Evolutionary conservation across 2,329 filamentous ascomycete species (phyloP).

Genomic region (Apiospora marii): DNA sequence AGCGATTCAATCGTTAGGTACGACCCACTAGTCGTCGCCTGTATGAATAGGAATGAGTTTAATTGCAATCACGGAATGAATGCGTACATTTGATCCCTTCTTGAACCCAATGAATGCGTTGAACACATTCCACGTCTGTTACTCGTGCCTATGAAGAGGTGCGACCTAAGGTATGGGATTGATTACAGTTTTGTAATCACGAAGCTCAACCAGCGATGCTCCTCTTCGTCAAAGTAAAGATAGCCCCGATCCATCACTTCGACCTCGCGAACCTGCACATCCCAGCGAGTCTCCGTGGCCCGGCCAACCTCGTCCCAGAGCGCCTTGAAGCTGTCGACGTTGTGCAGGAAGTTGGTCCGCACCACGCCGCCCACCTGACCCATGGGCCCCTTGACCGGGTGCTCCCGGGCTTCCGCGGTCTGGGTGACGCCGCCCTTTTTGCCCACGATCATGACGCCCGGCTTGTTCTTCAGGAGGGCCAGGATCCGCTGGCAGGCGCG

Average conservation of each 20-base stretch:
- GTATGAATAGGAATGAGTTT: background rate
- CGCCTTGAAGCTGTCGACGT: conserved; percentile 14
- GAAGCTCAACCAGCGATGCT: conserved; percentile 22
- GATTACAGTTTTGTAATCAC: background rate
- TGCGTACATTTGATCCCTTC: background rate
- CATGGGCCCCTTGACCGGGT: conserved; percentile 19
- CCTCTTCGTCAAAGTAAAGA: conserved; percentile 15
- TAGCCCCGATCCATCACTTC: conserved; percentile 6
- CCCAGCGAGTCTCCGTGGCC: background rate
- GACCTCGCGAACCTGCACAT: background rate
- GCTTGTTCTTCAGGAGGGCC: background rate
- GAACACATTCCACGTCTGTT: background rate
- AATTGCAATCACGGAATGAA: background rate
- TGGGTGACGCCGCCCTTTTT: background rate
- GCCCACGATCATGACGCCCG: conserved; percentile 10
- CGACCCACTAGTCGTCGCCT: background rate
- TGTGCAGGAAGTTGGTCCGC: conserved; percentile 20
- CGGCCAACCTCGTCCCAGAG: conserved; percentile 20
- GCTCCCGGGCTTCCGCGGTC: background rate
- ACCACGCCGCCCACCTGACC: conserved; percentile 1
- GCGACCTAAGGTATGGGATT: background rate
- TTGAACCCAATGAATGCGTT: background rate
- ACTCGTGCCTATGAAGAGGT: background rate
- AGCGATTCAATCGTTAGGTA: background rate
- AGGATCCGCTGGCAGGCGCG: background rate